A percentile compares a stretch with the other conserved stretches of the same genome.
phyloP scores from a whole-genome alignment of 495 filamentous ascomycete species.

The Penicillium malachiteum region DNA sequence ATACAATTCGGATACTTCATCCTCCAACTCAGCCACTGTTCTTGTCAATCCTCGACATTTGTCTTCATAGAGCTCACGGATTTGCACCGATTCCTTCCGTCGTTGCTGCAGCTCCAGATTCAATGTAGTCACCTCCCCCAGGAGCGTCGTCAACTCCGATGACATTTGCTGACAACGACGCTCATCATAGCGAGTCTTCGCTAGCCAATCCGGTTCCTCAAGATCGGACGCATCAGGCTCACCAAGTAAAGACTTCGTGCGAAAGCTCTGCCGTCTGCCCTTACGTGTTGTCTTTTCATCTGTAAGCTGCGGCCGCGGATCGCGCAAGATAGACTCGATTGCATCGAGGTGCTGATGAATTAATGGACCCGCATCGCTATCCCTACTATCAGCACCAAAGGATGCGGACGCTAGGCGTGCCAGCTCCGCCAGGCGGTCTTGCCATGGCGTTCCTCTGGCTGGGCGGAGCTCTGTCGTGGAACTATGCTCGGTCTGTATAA shows the following conservation, averaged over 20 bases:
- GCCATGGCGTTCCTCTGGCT: slow-evolving; percentile 9
- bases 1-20: slow-evolving; percentile 37
- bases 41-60: slow-evolving; percentile 26
- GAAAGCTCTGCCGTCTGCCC: not conserved
- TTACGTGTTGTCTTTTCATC: slow-evolving; percentile 12
- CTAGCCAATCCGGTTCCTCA: not conserved
- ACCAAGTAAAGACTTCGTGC: not conserved
- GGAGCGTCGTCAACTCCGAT: slow-evolving; percentile 21
- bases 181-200: not conserved
- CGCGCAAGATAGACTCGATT: slow-evolving; percentile 28
- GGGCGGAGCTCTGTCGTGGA: slow-evolving; percentile 9
- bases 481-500: slow-evolving; percentile 2
- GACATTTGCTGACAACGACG: slow-evolving; percentile 7
- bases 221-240: slow-evolving; percentile 1
- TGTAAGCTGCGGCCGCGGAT: slow-evolving; percentile 23
- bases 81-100: slow-evolving; percentile 31
- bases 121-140: slow-evolving; percentile 27
- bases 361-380: slow-evolving; percentile 17
- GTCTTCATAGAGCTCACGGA: slow-evolving; percentile 31
- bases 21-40: slow-evolving; percentile 28
- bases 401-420: slow-evolving; percentile 19
- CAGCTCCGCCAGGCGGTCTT: slow-evolving; percentile 28
- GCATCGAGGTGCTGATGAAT: slow-evolving; percentile 32
- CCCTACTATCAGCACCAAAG: slow-evolving; percentile 5
- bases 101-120: slow-evolving; percentile 30